Conservation (phyloP, 1,284 basidiomycete genomes). For the Ganoderma multipileum region DNA sequence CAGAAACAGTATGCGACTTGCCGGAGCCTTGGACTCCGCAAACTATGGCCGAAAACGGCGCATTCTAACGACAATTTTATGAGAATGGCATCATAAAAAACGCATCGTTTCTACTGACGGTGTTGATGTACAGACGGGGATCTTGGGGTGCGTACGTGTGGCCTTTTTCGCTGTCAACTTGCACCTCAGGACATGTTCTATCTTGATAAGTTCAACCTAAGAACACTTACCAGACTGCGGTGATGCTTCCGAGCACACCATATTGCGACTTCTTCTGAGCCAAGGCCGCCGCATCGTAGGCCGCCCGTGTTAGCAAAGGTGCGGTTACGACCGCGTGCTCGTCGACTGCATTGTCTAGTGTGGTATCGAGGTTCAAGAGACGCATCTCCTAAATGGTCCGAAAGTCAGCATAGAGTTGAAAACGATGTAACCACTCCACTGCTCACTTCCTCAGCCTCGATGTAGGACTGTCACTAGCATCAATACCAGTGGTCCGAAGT, state of each 20-base stretch:
- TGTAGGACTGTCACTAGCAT: not conserved
- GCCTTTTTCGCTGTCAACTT: conserved; percentile 7
- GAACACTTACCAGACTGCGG: conserved; percentile 35
- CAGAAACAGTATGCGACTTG: conserved; percentile 73
- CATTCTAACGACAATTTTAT: conserved; percentile 37
- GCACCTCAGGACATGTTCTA: not conserved
- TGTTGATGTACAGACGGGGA: conserved; percentile 42
- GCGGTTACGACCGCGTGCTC: conserved; percentile 41
- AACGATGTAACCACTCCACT: not conserved
- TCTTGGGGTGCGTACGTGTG: conserved; percentile 29
- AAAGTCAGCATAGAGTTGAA: not conserved
- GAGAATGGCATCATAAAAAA: not conserved
- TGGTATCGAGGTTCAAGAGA: conserved; percentile 12
- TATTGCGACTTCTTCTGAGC: conserved; percentile 35
- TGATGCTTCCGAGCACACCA: conserved; percentile 40
- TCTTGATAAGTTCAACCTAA: not conserved
- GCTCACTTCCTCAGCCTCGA: conserved; percentile 1
- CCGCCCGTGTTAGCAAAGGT: conserved; percentile 43
- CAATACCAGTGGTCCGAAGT: not conserved
- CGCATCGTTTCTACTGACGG: conserved; percentile 30
- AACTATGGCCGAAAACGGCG: conserved; percentile 44
- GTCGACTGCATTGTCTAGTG: conserved; percentile 18
- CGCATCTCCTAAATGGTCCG: conserved; percentile 13
- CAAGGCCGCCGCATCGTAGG: conserved; percentile 32
- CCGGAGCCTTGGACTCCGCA: conserved; percentile 59